phyloP scores from a whole-genome alignment of 2,329 filamentous ascomycete genomes.

The Sporothrix humicola region DNA sequence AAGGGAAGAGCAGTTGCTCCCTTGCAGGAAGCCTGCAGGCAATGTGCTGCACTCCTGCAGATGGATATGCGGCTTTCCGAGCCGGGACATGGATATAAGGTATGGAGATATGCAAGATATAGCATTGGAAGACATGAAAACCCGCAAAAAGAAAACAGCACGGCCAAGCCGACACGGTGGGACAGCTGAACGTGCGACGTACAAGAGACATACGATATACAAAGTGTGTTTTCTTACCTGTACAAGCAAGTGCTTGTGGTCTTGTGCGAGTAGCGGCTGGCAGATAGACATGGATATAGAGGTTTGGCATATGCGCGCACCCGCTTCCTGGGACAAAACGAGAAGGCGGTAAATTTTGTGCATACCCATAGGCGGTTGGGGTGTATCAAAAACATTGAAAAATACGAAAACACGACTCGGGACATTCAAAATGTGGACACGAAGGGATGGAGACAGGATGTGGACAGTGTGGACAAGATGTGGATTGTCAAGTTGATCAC shows the following conservation, averaged over 20 bases:
- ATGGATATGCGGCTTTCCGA: constrained; percentile 25
- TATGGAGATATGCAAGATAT: constrained; percentile 22
- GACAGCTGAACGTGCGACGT: constrained; percentile 1
- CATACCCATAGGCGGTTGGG: background rate
- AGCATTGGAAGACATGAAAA: background rate
- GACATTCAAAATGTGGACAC: background rate
- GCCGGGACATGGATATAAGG: background rate
- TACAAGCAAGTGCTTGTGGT: background rate
- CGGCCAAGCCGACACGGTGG: constrained; percentile 18
- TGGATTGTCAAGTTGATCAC: background rate
- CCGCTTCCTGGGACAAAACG: constrained; percentile 4
- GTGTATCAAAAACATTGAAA: background rate
- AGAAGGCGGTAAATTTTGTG: background rate
- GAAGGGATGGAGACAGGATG: background rate
- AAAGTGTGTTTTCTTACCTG: too few relatives aligned
- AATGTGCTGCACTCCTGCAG: background rate
- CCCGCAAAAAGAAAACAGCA: background rate
- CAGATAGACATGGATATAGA: background rate
- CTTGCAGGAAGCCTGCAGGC: constrained; percentile 12
- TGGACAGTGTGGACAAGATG: background rate
- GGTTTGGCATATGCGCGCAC: constrained; percentile 6
- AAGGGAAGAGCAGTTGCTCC: background rate
- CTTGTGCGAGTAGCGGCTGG: too few relatives aligned
- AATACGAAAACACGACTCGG: background rate
- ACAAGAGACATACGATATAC: background rate